These are phyloP conservation scores for Blastobotrys attinorum DNA, from an alignment of 805 yeast genomes.

Conservation along the genomic window DNA sequence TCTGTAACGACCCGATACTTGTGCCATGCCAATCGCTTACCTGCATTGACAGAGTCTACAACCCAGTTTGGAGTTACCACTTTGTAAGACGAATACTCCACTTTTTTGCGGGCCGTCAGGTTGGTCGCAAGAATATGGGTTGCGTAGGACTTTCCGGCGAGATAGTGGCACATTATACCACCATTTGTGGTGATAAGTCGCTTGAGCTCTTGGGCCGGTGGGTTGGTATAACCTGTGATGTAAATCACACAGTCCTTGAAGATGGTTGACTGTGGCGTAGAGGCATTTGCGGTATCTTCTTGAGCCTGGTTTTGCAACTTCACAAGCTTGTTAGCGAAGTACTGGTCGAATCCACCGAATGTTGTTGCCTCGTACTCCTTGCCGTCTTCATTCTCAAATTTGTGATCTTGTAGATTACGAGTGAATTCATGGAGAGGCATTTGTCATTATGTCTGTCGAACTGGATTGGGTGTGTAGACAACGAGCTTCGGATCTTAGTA, in stretches of 20 bases:
- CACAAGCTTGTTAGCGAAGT: constrained; percentile 50
- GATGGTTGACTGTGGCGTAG: constrained; percentile 33
- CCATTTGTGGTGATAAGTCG: constrained; percentile 68
- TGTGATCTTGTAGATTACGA: constrained; percentile 10
- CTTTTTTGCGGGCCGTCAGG: constrained; percentile 66
- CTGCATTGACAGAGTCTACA: constrained; percentile 46
- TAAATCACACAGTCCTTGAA: constrained; percentile 60
- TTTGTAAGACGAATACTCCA: constrained; percentile 56
- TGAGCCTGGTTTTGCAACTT: constrained; percentile 47
- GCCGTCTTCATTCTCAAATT: constrained; percentile 19
- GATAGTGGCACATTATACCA: constrained; percentile 63
- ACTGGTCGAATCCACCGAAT: constrained; percentile 63
- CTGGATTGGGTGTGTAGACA: neutral
- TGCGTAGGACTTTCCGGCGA: constrained; percentile 62
- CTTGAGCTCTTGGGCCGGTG: constrained; percentile 68
- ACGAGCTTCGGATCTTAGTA: neutral
- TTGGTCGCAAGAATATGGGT: constrained; percentile 81
- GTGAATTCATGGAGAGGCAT: constrained; percentile 10
- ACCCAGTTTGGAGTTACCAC: constrained; percentile 86
- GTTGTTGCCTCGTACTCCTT: constrained; percentile 34
- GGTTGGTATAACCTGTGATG: constrained; percentile 85
- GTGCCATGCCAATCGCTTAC: constrained; percentile 58
- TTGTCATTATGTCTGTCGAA: constrained; percentile 1
- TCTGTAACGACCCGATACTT: constrained; percentile 43
- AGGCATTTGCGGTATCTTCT: constrained; percentile 22